Base-by-base conservation (phyloP, 768 basidiomycete species). In the Russula ochroleuca region DNA sequence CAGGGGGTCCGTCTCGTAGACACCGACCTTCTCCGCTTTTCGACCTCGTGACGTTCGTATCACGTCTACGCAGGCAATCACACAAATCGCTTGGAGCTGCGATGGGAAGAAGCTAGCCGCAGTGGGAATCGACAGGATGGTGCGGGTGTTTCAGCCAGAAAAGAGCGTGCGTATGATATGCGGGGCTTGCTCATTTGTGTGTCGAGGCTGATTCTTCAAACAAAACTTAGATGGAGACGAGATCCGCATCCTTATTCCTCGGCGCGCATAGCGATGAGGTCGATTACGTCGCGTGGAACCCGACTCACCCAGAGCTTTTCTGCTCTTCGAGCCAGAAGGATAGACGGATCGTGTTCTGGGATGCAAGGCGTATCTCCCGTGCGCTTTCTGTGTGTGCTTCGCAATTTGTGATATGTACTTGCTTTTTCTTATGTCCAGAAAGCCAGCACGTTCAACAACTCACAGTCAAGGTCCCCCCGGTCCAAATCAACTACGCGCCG, bases 271-370 rank as follows among this genome's bases (percentile, higher is more conserved):
- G 81, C 2, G 88, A 90, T 59, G 89, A 90, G 50, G 86, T 88
- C n/a, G 90, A 92, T 69, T 85, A 90, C 64, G 75, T 92, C 47
- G 84, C 88, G 9, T 93, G 90, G 90, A 90, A 90, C 71, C 90
- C 90, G 1, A 88, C 86, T 3, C 90, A 92, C 68, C 88, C 90
- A 5, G 90, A 92, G 43, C 75, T 91, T 17, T 90, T 93, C 70
- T 90, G 87, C 64, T 86, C 90, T 0, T 89, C 88, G 17, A 86
- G 90, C 68, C 84, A 86, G 70, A 87, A 83, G 69, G 90, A 93
- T 68, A 79, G 85, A 67, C 78, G 83, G 28, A 80, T 92, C 31
- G 86, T 87, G 2, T 92, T 91, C 69, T 93, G 90, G 89, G 90
- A 93, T 72, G 87, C 88, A 19, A 78, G 90, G 73, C 89, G 90